These are phyloP conservation scores for Hyphopichia homilentoma DNA, from an alignment of 805 yeast genomes.

Conservation along the genomic window DNA sequence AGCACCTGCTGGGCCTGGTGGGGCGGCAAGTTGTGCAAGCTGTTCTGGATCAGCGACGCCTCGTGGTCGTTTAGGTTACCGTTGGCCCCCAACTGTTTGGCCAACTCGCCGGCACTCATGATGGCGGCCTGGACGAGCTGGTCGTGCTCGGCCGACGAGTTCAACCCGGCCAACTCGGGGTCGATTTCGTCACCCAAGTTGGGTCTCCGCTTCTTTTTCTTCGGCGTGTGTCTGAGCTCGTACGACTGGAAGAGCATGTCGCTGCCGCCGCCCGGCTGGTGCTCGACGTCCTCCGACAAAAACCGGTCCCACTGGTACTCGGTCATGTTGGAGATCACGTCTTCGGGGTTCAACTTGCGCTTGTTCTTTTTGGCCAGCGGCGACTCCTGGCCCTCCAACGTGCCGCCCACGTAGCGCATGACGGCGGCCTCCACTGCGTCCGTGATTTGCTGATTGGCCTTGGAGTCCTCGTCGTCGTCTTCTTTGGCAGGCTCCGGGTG, in stretches of 20 bases:
- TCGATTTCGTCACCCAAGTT: conserved; percentile 23
- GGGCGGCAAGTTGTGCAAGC: conserved; percentile 14
- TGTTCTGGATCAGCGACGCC: conserved; percentile 7
- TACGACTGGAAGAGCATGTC: conserved; percentile 3
- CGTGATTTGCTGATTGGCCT: conserved; percentile 36
- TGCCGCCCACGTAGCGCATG: conserved; percentile 66
- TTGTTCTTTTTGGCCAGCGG: conserved; percentile 6
- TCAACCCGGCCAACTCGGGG: conserved; percentile 36
- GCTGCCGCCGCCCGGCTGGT: conserved; percentile 1
- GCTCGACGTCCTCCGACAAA: conserved; percentile 2
- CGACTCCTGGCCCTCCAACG: conserved; percentile 36
- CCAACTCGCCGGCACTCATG: conserved; percentile 62
- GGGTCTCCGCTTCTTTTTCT: conserved; percentile 11
- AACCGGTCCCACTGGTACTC: conserved; percentile 3
- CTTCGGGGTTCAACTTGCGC: conserved; percentile 8
- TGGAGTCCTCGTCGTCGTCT: conserved; percentile 12
- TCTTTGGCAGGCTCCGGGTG: background rate
- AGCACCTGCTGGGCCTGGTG: conserved; percentile 28
- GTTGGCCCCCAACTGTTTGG: conserved; percentile 35
- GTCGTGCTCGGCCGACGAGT: conserved; percentile 48
- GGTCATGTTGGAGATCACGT: conserved; percentile 1
- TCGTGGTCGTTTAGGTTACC: conserved; percentile 11
- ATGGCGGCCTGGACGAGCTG: conserved; percentile 69
- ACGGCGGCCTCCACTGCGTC: conserved; percentile 77
- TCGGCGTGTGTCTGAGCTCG: conserved; percentile 2